phyloP scores from a whole-genome alignment of 2,329 filamentous ascomycete species.

The Coleophoma crateriformis region DNA sequence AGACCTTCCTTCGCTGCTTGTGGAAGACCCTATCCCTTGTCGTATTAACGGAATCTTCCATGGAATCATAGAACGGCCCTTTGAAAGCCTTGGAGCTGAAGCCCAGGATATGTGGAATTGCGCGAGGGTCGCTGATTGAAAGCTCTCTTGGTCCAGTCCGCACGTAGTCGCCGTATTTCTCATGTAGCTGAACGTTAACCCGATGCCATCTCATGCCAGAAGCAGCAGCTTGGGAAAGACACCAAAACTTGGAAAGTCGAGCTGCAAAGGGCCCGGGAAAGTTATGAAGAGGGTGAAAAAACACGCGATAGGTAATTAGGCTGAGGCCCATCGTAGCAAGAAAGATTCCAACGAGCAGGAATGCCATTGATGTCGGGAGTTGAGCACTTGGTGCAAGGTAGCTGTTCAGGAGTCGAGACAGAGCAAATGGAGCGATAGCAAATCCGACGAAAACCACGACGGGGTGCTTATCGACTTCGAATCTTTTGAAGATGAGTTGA shows the following conservation, averaged over 20 bases:
- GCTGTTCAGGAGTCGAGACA: neutral
- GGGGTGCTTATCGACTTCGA: neutral
- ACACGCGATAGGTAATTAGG: slow-evolving; percentile 29
- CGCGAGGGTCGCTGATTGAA: slow-evolving; percentile 22
- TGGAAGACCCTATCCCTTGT: slow-evolving; percentile 25
- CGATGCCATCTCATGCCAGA: slow-evolving; percentile 20
- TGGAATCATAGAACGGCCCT: slow-evolving; percentile 9
- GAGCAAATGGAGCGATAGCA: neutral
- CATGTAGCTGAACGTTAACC: slow-evolving; percentile 24
- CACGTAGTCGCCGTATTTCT: slow-evolving; percentile 28
- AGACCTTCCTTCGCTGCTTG: slow-evolving; percentile 16
- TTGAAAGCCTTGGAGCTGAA: slow-evolving; percentile 31
- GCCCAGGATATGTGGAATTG: slow-evolving; percentile 28
- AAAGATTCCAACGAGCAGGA: neutral
- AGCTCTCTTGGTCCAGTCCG: slow-evolving; percentile 29
- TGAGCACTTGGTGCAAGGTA: neutral
- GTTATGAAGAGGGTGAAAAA: slow-evolving; percentile 26
- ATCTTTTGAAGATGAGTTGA: neutral
- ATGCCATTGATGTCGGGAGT: neutral
- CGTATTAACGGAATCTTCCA: slow-evolving; percentile 31
- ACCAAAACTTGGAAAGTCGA: slow-evolving; percentile 26
- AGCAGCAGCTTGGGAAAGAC: slow-evolving; percentile 13
- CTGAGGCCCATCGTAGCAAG: slow-evolving; percentile 11
- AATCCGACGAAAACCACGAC: neutral
- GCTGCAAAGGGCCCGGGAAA: slow-evolving; percentile 29